Percentiles rank a stretch among this genome's conserved stretches.
These are phyloP conservation scores for Penicillium sp. DNA, from an alignment of 2,329 filamentous ascomycete genomes.

Conservation along the genomic window DNA sequence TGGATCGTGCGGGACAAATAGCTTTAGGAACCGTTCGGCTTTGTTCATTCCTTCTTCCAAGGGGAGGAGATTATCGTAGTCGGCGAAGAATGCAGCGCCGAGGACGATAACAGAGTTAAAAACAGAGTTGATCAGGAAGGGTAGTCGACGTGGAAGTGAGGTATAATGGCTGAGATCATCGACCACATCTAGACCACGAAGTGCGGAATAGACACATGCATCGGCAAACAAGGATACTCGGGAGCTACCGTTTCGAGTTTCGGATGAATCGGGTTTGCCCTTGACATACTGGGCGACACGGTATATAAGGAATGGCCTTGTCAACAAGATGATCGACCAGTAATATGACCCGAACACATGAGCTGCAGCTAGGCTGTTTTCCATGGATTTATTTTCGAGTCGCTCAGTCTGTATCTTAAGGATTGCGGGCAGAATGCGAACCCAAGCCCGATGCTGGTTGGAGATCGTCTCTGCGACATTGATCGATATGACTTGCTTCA, in stretches of 20 bases:
- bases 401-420: conserved; percentile 48
- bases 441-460: conserved; percentile 44
- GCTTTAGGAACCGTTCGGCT: conserved; percentile 33
- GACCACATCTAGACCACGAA: conserved; percentile 42
- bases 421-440: conserved; percentile 43
- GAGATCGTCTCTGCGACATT: conserved; percentile 44
- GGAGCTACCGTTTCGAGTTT: conserved; percentile 28
- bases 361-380: conserved; percentile 46
- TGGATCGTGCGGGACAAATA: conserved; percentile 38
- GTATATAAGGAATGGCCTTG: conserved; percentile 54
- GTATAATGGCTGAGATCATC: conserved; percentile 35
- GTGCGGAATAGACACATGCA: conserved; percentile 46
- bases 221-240: conserved; percentile 37
- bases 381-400: conserved; percentile 39
- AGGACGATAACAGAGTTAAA: conserved; percentile 48
- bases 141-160: conserved; percentile 43
- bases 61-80: conserved; percentile 42
- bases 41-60: conserved; percentile 36
- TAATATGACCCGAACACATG: conserved; percentile 53
- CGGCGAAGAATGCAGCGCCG: conserved; percentile 47
- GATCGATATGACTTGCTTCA: conserved; percentile 44
- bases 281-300: conserved; percentile 45
- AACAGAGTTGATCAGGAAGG: conserved; percentile 48
- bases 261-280: conserved; percentile 26
- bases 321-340: conserved; percentile 54